phyloP scores from a whole-genome alignment of 257 asterid species.

The Jaltomata sinuosa region DNA sequence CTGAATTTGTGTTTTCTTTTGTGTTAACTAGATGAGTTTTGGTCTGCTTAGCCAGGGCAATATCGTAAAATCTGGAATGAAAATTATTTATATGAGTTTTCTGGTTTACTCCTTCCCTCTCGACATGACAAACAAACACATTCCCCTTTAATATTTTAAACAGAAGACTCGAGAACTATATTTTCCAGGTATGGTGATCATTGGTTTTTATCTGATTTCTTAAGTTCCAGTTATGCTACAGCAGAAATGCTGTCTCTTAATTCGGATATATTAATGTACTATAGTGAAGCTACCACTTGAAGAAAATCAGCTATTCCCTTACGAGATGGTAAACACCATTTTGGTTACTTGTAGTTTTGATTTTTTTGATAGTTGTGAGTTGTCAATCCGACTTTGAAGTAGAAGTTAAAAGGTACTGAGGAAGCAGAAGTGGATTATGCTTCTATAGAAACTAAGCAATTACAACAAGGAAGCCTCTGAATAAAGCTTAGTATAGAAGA shows the following conservation, averaged over 20 bases:
- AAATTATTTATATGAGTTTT: not conserved
- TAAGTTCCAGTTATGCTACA: not conserved
- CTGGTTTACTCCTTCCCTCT: not conserved
- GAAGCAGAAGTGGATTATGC: not conserved
- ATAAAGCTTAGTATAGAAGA: not conserved
- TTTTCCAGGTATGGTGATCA: not conserved
- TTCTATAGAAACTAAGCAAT: not conserved
- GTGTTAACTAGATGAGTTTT: not conserved
- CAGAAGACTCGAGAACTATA: not conserved
- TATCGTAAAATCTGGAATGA: not conserved
- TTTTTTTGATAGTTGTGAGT: not conserved
- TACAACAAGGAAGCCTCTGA: not conserved
- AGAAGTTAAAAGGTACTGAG: not conserved
- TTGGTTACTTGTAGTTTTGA: not conserved
- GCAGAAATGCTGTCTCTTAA: not conserved
- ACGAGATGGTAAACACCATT: not conserved
- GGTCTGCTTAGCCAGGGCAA: not conserved
- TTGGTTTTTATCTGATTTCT: not conserved
- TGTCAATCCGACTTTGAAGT: not conserved
- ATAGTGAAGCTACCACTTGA: not conserved
- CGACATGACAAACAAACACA: not conserved
- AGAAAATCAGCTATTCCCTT: not conserved
- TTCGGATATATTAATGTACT: not conserved
- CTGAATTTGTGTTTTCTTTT: not conserved
- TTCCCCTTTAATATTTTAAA: not conserved